A percentile compares a stretch with the other conserved stretches of the same genome.
Evolutionary conservation across 495 filamentous ascomycete species (phyloP).

Genomic region (Astrothelium macrocarpum): DNA sequence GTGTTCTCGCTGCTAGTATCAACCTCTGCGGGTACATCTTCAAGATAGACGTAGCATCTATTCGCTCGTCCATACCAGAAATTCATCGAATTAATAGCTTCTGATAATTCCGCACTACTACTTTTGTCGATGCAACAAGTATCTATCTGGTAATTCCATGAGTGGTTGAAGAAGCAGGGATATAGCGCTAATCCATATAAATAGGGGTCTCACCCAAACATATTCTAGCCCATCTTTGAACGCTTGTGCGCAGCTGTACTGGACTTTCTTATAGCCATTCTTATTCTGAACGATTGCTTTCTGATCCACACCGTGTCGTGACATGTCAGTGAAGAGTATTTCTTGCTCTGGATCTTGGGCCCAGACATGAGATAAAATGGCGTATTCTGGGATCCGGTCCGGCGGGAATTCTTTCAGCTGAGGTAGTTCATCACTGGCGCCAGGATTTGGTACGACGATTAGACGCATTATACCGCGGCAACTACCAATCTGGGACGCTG

Average conservation of each 20-base stretch:
- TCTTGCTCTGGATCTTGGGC: constrained; percentile 6
- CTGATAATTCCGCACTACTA: constrained; percentile 12
- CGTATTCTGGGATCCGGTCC: constrained; percentile 10
- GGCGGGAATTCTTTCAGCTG: constrained; percentile 12
- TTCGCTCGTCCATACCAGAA: constrained; percentile 14
- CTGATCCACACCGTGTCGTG: not conserved
- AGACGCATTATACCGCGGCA: not conserved
- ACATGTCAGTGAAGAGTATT: constrained; percentile 10
- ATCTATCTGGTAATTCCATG: not conserved
- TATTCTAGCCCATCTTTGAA: constrained; percentile 5
- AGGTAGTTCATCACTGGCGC: not conserved
- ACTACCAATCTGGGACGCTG: not conserved
- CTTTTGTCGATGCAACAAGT: constrained; percentile 17
- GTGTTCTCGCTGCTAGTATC: not conserved
- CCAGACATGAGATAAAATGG: constrained; percentile 17
- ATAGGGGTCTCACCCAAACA: constrained; percentile 7
- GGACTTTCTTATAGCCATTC: constrained; percentile 6
- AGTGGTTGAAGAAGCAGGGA: not conserved
- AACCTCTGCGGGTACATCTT: constrained; percentile 11
- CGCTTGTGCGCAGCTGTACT: constrained; percentile 10
- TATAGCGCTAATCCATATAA: not conserved
- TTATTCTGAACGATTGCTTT: not conserved
- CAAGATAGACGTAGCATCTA: constrained; percentile 16
- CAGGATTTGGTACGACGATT: not conserved
- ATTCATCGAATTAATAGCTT: constrained; percentile 18